Base-by-base conservation (phyloP, 1,139 yeast species). In the Diutina siamensis region DNA sequence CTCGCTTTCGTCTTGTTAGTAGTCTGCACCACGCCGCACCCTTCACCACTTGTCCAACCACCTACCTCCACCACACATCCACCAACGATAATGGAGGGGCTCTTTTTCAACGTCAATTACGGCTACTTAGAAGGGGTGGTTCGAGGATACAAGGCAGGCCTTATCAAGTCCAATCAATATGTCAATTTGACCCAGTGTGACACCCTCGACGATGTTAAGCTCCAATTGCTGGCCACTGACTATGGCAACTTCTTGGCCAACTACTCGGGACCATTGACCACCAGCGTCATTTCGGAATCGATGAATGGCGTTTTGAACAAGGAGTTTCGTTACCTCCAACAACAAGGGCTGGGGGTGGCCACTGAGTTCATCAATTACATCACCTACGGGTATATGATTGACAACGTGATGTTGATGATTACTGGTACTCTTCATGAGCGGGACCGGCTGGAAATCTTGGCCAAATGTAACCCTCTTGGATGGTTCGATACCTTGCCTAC, bases 401-500 rank as follows among this genome's bases (percentile, higher is more conserved):
- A 94, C 67, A 94, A 94, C 62, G 96, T 92, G 42, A 86, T 94
- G 27, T 72, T 94, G 57, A 84, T 94, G 83, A 89, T 94, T 57
- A 89, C 97, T 1, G 99, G 99, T 34, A 88, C 98, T 0, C 77
- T 92, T 51, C 98, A 94, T 60, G 95, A 89, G 58, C 78, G 97
- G 58, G 96, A 94, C 62, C 78, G 85, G 59, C 68, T 79, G 44
- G 98, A 92, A 57, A 82, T 92, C 48, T 73, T 92, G 57, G 78
- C 79, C 49, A 81, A 96, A 60, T 87, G 97, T 61, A 95, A 92
- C 60, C 98, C 98, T 1, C 71, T 94, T 53, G 99, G 99, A 40
- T 88, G 97, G 96, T 94, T 94, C 60, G 98, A 92, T 57, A 92
- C 97, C 3, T 76, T 94, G 54, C 98, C 98, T 27, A 92, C 98